A percentile compares a stretch with the other conserved stretches of the same genome.
These are phyloP conservation scores for Polygonum aviculare DNA, from an alignment of 148 eudicot species.

Conservation along the genomic window DNA sequence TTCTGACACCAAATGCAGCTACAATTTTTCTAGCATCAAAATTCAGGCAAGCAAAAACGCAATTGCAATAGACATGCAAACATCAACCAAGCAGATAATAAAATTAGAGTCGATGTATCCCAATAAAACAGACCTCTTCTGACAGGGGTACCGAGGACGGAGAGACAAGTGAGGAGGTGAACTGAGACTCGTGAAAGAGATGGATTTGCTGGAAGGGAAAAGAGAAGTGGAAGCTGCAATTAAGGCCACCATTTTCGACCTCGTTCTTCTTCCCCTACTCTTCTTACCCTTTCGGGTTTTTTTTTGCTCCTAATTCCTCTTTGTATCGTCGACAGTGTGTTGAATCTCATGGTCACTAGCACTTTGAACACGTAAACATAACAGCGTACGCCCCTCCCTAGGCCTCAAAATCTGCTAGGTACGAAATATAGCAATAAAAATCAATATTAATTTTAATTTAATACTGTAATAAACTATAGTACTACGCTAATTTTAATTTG, in stretches of 20 bases:
- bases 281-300: not conserved
- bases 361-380: not conserved
- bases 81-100: not conserved
- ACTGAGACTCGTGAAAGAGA: not conserved
- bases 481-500: no score
- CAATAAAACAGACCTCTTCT: not conserved
- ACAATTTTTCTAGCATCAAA: not conserved
- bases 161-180: not conserved
- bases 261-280: not conserved
- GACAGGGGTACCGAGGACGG: not conserved
- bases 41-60: not conserved
- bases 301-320: not conserved
- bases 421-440: no score
- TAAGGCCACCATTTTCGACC: constrained; percentile 2
- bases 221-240: constrained; percentile 3
- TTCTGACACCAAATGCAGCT: not conserved
- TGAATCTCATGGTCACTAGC: not conserved
- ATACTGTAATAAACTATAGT: no score
- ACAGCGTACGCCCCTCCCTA: not conserved
- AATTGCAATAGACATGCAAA: not conserved
- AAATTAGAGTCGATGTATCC: not conserved
- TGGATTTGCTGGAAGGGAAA: not conserved
- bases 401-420: not conserved
- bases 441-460: no score
- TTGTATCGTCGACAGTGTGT: not conserved